A percentile compares a stretch with the other conserved stretches of the same genome.
phyloP scores from a whole-genome alignment of 2,329 filamentous ascomycete species.

The Trichoderma asperellum region DNA sequence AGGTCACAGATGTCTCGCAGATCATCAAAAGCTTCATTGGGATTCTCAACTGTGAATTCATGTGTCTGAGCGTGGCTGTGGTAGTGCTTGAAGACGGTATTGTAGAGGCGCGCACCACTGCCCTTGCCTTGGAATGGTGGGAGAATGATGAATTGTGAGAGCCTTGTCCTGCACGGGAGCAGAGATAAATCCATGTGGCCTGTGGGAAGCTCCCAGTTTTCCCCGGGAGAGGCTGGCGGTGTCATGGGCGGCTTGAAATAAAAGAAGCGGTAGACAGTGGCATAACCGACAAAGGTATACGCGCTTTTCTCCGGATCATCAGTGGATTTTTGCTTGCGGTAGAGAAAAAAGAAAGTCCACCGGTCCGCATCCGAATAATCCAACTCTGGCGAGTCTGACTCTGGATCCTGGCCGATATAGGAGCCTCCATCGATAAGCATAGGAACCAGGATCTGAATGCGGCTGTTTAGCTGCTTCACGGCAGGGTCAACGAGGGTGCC shows the following conservation, averaged over 20 bases:
- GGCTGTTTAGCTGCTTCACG: conserved; percentile 72
- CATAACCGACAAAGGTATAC: conserved; percentile 88
- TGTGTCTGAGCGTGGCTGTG: conserved; percentile 68
- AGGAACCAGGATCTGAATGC: conserved; percentile 80
- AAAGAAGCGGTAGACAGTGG: conserved; percentile 88
- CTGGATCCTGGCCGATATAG: conserved; percentile 59
- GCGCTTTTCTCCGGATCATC: conserved; percentile 51
- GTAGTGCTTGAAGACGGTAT: conserved; percentile 73
- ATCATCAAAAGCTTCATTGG: conserved; percentile 83
- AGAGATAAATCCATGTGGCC: conserved; percentile 57
- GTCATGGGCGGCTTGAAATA: conserved; percentile 56
- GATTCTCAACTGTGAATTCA: conserved; percentile 93
- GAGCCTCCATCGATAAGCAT: conserved; percentile 95
- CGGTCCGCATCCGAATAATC: conserved; percentile 75
- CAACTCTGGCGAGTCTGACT: conserved; percentile 61
- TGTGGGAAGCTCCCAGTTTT: conserved; percentile 51
- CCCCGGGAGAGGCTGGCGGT: conserved; percentile 46
- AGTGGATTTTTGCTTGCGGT: conserved; percentile 61
- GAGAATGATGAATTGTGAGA: conserved; percentile 92
- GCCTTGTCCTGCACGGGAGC: conserved; percentile 76
- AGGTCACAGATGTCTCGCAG: conserved; percentile 77
- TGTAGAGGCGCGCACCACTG: conserved; percentile 80
- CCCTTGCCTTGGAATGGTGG: conserved; percentile 84
- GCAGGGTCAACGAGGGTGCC: conserved; percentile 71
- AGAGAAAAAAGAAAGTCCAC: conserved; percentile 92